Evolutionary conservation across 352 stramenopile species (phyloP), one percentile per base, ranked within the genome.

Genomic region (Globisporangium heterothallicum): DNA sequence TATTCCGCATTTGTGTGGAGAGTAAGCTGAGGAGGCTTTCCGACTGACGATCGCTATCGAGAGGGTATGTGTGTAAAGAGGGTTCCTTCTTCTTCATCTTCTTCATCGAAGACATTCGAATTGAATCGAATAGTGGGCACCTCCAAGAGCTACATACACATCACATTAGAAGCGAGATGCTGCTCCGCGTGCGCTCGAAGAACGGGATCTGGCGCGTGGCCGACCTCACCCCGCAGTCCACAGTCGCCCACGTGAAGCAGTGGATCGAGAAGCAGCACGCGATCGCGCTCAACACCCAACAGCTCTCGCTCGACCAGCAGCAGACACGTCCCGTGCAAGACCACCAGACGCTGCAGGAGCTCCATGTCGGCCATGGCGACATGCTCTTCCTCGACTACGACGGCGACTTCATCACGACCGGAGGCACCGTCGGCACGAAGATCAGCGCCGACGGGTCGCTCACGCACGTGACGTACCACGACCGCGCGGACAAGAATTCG

Each of bases 181-280:
- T 95, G 45, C 50, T 95, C 21, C 86, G 86, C 25, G 74, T 96
- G 63, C 83, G 84, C 53, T 92, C 78, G 32, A 92, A 93, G 66
- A 89, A 89, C 60, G 86, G 86, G 49, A 96, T 74, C 43, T 96
- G 86, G 86, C 84, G 84, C 55, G 68, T 96, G 54, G 47, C 62
- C 6, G 73, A 88, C 43, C 64, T 92, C 16, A 73, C 72, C 42
- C 49, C 74, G 44, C 59, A 64, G 49, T 84, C 81, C 40, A 88
- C 78, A 3, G 65, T 95, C 51, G 66, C 51, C 16, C 76, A 88
- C 55, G 58, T 96, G 16, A 88, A 90, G 61, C 60, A 54, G n/a
- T 91, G 84, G 73, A 64, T 96, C 36, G 72, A 85, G 51, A 53
- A 68, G 43, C 61, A 94, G 58, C 77, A 96, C 54, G 72, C 69